Percentiles rank a stretch among this genome's conserved stretches.
Evolutionary conservation across 2,329 filamentous ascomycete species (phyloP).

Genomic region (Xylaria sp.): DNA sequence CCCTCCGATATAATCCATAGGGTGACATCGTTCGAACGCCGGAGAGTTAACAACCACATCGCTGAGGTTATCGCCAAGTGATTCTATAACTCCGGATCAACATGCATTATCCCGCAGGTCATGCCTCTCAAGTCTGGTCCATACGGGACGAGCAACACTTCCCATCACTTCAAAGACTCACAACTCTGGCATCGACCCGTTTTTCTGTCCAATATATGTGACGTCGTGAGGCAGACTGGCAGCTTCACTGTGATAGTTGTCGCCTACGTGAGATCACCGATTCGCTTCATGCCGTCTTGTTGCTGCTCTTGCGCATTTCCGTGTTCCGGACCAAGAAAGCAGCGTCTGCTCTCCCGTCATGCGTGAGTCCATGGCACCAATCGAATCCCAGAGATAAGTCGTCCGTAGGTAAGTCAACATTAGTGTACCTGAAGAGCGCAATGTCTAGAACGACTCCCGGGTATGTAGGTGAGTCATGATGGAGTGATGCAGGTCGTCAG

Average conservation of each 20-base stretch:
- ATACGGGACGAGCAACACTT: too few relatives aligned
- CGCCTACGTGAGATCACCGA: not conserved
- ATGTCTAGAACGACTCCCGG: too few relatives aligned
- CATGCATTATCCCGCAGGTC: not conserved
- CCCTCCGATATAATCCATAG: too few relatives aligned
- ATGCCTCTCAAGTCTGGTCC: not conserved
- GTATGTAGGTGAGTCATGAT: too few relatives aligned
- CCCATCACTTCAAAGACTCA: too few relatives aligned
- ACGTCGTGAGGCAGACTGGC: not conserved
- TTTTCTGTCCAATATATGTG: not conserved
- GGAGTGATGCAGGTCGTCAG: too few relatives aligned
- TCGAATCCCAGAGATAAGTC: slow-evolving; percentile 1
- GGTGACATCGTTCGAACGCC: not conserved
- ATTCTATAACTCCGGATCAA: not conserved
- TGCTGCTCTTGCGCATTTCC: not conserved
- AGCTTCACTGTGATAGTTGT: not conserved
- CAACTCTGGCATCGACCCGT: too few relatives aligned
- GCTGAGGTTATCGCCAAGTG: not conserved
- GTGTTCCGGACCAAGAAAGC: not conserved
- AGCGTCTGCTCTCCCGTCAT: not conserved
- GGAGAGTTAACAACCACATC: not conserved
- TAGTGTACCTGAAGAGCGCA: too few relatives aligned
- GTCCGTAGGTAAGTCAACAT: not conserved
- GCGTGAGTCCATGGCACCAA: not conserved
- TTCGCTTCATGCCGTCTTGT: not conserved